Evolutionary conservation across 345 rosid genomes (phyloP), one percentile per base, ranked within the genome.

Genomic region (Clausena lansium): DNA sequence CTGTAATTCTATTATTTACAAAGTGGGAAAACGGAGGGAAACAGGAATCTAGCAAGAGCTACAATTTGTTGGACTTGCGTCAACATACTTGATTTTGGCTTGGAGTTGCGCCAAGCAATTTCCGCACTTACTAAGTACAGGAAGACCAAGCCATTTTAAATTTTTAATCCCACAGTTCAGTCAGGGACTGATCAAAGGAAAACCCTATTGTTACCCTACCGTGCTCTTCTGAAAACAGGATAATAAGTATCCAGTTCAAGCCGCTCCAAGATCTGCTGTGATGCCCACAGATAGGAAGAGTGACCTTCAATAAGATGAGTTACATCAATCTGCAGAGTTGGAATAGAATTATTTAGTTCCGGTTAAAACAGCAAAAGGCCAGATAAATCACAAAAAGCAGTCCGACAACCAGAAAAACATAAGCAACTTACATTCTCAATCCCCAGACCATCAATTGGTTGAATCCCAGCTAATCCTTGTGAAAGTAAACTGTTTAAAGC

Each of bases 381-480:
- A 22, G 25, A 14, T 66, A 25, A 25, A 35, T 50, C 33, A 47
- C 17, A 39, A 47, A 10, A 47, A 28, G 19, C 20, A 17, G 57
- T 52, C 8, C 20, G 14, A 70, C 22, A 15, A 19, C 20, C 80
- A 25, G 63, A 38, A 52, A 63, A 69, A 67, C 22, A 73, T 39
- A 82, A 74, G 36, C 70, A 71, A 38, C 92, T 79, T 88, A 94
- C 99, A 84, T 92, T 96, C 86, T 96, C 97, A 32, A 96, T 89
- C 58, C 99, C 98, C 0, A 89, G 97, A 83, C 82, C 75, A 78
- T 81, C 78, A 38, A 89, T 77, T 27, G 97, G 91, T 85, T 96
- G 97, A 79, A 96, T 90, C 83, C 99, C 98, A 8, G 99, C 99
- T 77, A 96, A 81, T 78, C 99, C 99, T 88, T 96, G 92, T 6